Base-by-base conservation (phyloP, 2,329 filamentous ascomycete genomes). In the Gyromitra esculenta region DNA sequence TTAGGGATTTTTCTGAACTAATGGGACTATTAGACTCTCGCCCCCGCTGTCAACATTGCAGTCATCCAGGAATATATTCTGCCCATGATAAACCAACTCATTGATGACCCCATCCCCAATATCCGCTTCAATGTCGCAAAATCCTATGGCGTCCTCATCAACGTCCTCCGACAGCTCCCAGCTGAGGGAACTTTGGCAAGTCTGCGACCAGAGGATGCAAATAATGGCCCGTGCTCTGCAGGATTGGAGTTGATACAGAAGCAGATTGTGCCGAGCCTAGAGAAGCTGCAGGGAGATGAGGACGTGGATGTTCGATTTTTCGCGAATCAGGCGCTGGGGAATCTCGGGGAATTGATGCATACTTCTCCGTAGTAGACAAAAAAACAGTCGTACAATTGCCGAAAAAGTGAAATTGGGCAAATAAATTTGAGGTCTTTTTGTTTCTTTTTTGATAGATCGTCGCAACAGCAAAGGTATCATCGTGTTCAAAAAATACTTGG, bases 91-190 rank as follows among this genome's bases (percentile, higher is more conserved):
- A 93, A 97, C 84, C 93, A 95, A 86, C 91, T 99, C 70, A 93
- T 96, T 67, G 89, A 89, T 59, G 96, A 99, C 83, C 94, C 96
- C 57, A 99, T 99, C 79, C 96, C 96, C 80, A 99, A 99, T 86
- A 99, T 99, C 83, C 93, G 96, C 66, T 99, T 99, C 89, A 99
- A 99, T 84, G 96, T 99, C 62, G 96, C 96, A 81, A 99, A 99
- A 87, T 98, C 96, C 60, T 99, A 98, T 83, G 90, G 90, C 25
- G 91, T 96, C 66, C 87, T 99, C 75, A 94, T 98, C 82, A 91
- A 92, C 81, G 94, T 94, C n/a, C 88, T 99, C 82, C 94, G 95
- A 85, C 92, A 93, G 81, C 88, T 99, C 72, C 95, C 96, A 1
- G 92, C 94, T 70, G 88, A 96, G 82, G 94, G 94, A 77, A 98